Conservation (phyloP, 2,329 filamentous ascomycete species). For the Aphanoascus verrucosus region DNA sequence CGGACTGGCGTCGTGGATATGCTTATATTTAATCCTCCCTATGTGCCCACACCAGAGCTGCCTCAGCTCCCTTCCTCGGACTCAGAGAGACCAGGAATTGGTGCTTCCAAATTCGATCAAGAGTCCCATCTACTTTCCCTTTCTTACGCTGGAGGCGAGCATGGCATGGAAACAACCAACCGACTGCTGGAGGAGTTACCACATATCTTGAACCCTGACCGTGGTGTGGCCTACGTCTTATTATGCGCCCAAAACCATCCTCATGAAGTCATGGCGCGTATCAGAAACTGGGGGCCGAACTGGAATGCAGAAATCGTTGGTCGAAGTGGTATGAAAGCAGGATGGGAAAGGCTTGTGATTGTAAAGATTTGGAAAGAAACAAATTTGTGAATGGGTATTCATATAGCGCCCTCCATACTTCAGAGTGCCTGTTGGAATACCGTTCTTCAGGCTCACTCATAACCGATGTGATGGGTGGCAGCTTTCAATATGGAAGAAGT, state of each 20-base stretch:
- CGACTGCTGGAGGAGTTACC: constrained; percentile 63
- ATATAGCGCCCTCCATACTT: background rate
- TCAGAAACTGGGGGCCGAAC: constrained; percentile 46
- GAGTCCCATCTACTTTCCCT: constrained; percentile 76
- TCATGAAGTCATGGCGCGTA: constrained; percentile 54
- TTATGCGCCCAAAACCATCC: constrained; percentile 88
- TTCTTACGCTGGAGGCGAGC: constrained; percentile 75
- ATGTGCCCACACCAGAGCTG: constrained; percentile 74
- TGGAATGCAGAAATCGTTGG: constrained; percentile 75
- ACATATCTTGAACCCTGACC: constrained; percentile 45
- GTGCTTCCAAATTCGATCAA: constrained; percentile 50
- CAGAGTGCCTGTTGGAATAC: background rate
- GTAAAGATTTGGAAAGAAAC: constrained; percentile 63
- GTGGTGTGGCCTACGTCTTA: constrained; percentile 79
- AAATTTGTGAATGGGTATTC: constrained; percentile 1
- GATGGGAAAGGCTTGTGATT: constrained; percentile 90
- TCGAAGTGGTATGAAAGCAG: constrained; percentile 72
- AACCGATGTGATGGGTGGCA: background rate
- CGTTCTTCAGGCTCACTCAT: background rate
- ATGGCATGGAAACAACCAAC: constrained; percentile 92
- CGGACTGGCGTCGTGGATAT: constrained; percentile 58
- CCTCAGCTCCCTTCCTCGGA: constrained; percentile 36
- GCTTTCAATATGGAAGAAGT: background rate
- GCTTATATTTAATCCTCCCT: constrained; percentile 92
- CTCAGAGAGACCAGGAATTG: background rate